phyloP scores from a whole-genome alignment of 495 filamentous ascomycete genomes.

The Friedmanniomyces simplex region DNA sequence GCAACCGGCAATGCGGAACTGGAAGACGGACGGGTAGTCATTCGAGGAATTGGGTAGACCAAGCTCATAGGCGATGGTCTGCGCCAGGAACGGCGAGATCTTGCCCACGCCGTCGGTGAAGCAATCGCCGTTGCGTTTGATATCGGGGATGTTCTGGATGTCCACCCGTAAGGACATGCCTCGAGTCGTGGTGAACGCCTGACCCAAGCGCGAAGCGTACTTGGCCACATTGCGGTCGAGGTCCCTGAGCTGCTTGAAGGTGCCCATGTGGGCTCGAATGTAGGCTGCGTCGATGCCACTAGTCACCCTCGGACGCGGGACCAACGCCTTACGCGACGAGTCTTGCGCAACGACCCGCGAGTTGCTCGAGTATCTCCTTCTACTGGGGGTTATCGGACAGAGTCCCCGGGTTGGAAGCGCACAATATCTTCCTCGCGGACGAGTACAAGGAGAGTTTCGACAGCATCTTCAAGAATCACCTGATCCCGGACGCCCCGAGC shows the following conservation, averaged over 20 bases:
- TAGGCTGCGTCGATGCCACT: conserved; percentile 50
- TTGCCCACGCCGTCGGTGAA: conserved; percentile 95
- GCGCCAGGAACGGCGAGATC: conserved; percentile 68
- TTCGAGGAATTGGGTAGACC: conserved; percentile 38
- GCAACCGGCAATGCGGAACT: conserved; percentile 83
- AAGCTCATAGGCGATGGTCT: conserved; percentile 56
- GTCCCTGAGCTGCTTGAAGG: conserved; percentile 59
- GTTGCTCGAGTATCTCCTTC: conserved; percentile 63
- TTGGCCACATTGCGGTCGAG: conserved; percentile 54
- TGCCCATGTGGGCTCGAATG: conserved; percentile 88
- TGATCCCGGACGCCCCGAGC: conserved; percentile 50
- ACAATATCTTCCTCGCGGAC: conserved; percentile 66
- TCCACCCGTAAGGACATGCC: conserved; percentile 45
- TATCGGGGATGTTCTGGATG: conserved; percentile 48
- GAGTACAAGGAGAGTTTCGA: conserved; percentile 60
- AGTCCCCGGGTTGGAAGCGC: conserved; percentile 49
- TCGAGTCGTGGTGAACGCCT: conserved; percentile 90
- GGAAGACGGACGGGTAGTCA: conserved; percentile 65
- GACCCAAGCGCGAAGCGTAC: conserved; percentile 76
- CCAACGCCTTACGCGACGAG: too few species aligned
- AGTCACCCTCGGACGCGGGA: conserved; percentile 23
- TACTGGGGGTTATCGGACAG: conserved; percentile 54
- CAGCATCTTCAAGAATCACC: conserved; percentile 55
- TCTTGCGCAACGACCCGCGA: conserved; percentile 43
- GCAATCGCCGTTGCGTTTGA: conserved; percentile 51